Base-by-base conservation (phyloP, 345 rosid species). In the Citrus hindsii region DNA sequence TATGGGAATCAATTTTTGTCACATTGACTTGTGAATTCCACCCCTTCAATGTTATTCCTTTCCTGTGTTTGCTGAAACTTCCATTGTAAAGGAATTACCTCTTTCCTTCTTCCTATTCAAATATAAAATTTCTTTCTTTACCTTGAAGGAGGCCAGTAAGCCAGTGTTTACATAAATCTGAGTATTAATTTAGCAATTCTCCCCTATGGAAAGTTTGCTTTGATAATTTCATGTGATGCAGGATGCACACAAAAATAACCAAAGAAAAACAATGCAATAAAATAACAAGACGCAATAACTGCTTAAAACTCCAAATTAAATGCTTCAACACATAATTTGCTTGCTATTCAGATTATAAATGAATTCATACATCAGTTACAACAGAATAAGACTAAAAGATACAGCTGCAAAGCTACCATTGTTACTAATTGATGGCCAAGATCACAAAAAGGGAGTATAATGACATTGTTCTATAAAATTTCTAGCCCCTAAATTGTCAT, bases 401-500 rank as follows among this genome's bases (percentile, higher is more conserved):
- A 38, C 22, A 24, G 68, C 9, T 38, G 42, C 32, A 32, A 48
- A 22, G 56, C 70, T 78, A 81, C 77, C 58, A 18, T 19, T 73
- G 67, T 78, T 79, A 68, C 75, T 67, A 51, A 78, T 21, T 27
- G 58, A 73, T 73, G 84, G 53, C 69, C 33, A 35, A 58, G 25
- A 63, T 24, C 22, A 68, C 33, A 35, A 1, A 7, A 37, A 2
- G 38, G 13, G 8, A 48, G 74, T 53, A 24, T 32, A 37, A 61
- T 10, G 24, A 66, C 80, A 66, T 13, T 21, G 56, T 76, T 67
- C 80, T 63, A 64, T 18, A 38, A 5, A 32, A 79, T 56, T 65
- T 70, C 63, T 46, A 73, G 62, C 79, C 61, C 85, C 88, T 77
- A 4, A 80, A 56, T 51, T 32, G 35, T 76, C 64, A 79, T 59